Evolutionary conservation across 2,329 filamentous ascomycete species (phyloP).

Genomic region (Trichoderma sp.): DNA sequence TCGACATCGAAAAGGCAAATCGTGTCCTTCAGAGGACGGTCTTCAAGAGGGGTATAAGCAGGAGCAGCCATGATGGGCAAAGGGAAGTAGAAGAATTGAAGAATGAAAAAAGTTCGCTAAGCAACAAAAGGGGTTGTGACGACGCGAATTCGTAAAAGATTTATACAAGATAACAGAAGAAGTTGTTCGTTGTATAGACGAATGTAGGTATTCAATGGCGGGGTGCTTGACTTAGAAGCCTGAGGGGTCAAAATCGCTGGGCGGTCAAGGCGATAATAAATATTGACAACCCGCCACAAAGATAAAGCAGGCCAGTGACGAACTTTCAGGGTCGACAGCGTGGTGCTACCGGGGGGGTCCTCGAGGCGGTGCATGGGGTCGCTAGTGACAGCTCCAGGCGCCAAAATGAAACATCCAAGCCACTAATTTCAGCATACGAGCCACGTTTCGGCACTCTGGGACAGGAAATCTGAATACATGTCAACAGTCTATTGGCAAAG

Average conservation of each 20-base stretch:
- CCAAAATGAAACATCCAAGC: not conserved
- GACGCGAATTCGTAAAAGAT: not conserved
- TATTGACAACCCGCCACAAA: not conserved
- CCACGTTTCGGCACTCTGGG: slow-evolving; percentile 15
- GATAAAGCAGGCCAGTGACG: not conserved
- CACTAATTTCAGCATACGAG: slow-evolving; percentile 23
- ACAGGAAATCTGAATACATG: not conserved
- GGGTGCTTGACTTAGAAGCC: slow-evolving; percentile 11
- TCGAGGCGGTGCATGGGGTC: slow-evolving; percentile 3
- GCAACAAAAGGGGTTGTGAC: not conserved
- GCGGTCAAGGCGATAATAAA: slow-evolving; percentile 26
- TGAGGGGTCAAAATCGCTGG: slow-evolving; percentile 24
- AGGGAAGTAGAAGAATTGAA: not conserved
- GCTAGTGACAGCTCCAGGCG: not conserved
- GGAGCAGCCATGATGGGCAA: slow-evolving; percentile 45
- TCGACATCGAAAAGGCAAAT: slow-evolving; percentile 97
- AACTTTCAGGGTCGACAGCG: slow-evolving; percentile 4
- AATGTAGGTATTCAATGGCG: slow-evolving; percentile 16
- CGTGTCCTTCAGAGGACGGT: slow-evolving; percentile 88
- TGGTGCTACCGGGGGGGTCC: not conserved
- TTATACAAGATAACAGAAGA: not conserved
- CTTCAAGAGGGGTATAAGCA: slow-evolving; percentile 71
- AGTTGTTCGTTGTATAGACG: not conserved
- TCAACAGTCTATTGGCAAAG: slow-evolving; percentile 12
- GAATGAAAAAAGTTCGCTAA: not conserved